Percentiles rank a stretch among this genome's conserved stretches.
phyloP scores from a whole-genome alignment of 345 rosid species.

The Streptanthus diversifolius region DNA sequence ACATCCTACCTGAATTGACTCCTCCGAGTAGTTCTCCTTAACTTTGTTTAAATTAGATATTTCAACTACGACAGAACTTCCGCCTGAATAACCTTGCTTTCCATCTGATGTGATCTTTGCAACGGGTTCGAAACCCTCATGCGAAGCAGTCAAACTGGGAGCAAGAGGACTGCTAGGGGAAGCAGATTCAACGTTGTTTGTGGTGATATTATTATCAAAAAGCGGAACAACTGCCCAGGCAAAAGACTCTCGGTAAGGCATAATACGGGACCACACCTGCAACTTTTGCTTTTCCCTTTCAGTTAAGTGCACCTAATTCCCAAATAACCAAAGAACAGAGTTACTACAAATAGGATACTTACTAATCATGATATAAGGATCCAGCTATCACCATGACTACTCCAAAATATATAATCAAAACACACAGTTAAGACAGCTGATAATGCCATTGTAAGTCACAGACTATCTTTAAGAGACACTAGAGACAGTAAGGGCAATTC shows the following conservation, averaged over 20 bases:
- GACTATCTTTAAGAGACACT: neutral
- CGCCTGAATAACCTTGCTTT: conserved; percentile 75
- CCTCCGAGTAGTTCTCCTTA: conserved; percentile 92
- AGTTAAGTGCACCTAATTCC: conserved; percentile 68
- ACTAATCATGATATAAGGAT: neutral
- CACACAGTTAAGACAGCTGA: conserved; percentile 11
- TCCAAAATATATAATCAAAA: conserved; percentile 1
- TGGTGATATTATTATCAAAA: conserved; percentile 77
- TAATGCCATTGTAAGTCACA: neutral
- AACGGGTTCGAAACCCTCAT: conserved; percentile 75
- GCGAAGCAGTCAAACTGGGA: conserved; percentile 82
- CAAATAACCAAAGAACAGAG: conserved; percentile 20
- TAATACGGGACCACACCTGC: conserved; percentile 97
- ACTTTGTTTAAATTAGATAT: conserved; percentile 94
- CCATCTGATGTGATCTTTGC: conserved; percentile 88
- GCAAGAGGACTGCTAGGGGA: conserved; percentile 99
- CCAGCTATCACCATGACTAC: neutral
- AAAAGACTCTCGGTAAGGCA: conserved; percentile 96
- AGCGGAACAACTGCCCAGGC: conserved; percentile 98
- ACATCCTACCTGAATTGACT: conserved; percentile 79
- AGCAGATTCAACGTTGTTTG: conserved; percentile 77
- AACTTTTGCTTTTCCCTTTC: conserved; percentile 97
- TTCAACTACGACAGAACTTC: conserved; percentile 85
- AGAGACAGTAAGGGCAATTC: neutral
- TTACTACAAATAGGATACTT: conserved; percentile 15